phyloP scores from a whole-genome alignment of 2,329 filamentous ascomycete species.

The Ustulina deusta region DNA sequence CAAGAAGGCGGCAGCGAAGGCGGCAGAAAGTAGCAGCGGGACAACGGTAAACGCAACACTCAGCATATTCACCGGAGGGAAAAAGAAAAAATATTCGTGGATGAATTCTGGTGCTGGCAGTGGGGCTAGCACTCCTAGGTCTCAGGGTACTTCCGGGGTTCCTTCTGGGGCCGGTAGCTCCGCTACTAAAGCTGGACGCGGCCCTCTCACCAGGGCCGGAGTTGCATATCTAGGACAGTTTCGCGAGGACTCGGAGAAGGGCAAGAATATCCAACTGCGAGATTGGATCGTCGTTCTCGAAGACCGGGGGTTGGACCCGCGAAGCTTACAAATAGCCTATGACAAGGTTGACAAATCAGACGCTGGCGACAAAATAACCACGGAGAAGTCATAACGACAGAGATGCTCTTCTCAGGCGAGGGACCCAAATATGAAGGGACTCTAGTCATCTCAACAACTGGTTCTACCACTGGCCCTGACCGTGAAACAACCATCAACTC shows the following conservation, averaged over 20 bases:
- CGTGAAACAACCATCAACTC: not conserved
- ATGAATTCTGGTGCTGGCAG: constrained; percentile 70
- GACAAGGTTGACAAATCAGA: constrained; percentile 63
- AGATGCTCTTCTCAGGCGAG: not conserved
- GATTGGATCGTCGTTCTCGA: constrained; percentile 86
- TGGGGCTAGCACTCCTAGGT: constrained; percentile 64
- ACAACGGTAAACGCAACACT: constrained; percentile 88
- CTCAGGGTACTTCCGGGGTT: constrained; percentile 44
- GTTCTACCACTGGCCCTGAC: not conserved
- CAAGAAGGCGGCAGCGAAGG: constrained; percentile 78
- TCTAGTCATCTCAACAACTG: not conserved
- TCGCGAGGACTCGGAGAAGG: constrained; percentile 82
- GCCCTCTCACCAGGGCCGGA: constrained; percentile 65
- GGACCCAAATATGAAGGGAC: not conserved
- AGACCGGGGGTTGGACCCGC: constrained; percentile 76
- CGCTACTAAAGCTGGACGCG: constrained; percentile 51
- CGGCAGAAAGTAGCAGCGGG: constrained; percentile 77
- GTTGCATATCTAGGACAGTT: constrained; percentile 77
- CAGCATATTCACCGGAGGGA: constrained; percentile 73
- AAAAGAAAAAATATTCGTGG: constrained; percentile 80
- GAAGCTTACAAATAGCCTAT: constrained; percentile 71
- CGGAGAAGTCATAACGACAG: constrained; percentile 33
- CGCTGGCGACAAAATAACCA: constrained; percentile 43
- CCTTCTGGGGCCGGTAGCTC: constrained; percentile 51
- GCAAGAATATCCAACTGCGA: constrained; percentile 82